These are phyloP conservation scores for Volvox africanus DNA, from an alignment of 139 green algal genomes.

Conservation along the genomic window DNA sequence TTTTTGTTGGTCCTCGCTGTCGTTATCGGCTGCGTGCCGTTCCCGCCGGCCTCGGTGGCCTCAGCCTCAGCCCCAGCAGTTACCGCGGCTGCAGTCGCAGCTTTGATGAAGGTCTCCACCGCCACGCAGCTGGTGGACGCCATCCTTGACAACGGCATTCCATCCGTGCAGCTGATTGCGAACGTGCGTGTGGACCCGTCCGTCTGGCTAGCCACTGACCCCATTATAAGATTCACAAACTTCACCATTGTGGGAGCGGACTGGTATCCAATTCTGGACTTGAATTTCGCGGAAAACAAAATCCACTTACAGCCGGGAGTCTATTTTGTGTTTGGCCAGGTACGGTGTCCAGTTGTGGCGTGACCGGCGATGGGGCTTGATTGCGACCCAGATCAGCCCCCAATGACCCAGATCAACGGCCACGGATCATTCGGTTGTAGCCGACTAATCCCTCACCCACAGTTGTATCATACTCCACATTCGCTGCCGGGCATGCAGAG, in stretches of 20 bases:
- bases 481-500: too few relatives aligned
- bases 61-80: neutral
- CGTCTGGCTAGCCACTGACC: neutral
- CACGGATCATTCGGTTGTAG: too few relatives aligned
- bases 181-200: neutral
- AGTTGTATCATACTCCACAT: too few relatives aligned
- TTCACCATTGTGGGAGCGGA: conserved; percentile 2
- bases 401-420: too few relatives aligned
- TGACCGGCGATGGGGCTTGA: too few relatives aligned
- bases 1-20: neutral
- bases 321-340: neutral
- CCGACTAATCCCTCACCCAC: too few relatives aligned
- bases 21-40: neutral
- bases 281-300: neutral
- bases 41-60: neutral
- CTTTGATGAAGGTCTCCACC: neutral
- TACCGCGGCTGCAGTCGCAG: neutral
- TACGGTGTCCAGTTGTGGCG: too few relatives aligned
- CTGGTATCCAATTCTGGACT: conserved; percentile 5
- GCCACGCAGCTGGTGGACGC: conserved; percentile 3
- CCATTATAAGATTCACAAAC: neutral
- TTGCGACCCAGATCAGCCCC: too few relatives aligned
- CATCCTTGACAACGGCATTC: neutral
- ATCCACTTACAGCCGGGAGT: conserved; percentile 5
- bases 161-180: neutral